Evolutionary conservation across 2,329 filamentous ascomycete genomes (phyloP).

Genomic region (Colletotrichum neosansevieriae): DNA sequence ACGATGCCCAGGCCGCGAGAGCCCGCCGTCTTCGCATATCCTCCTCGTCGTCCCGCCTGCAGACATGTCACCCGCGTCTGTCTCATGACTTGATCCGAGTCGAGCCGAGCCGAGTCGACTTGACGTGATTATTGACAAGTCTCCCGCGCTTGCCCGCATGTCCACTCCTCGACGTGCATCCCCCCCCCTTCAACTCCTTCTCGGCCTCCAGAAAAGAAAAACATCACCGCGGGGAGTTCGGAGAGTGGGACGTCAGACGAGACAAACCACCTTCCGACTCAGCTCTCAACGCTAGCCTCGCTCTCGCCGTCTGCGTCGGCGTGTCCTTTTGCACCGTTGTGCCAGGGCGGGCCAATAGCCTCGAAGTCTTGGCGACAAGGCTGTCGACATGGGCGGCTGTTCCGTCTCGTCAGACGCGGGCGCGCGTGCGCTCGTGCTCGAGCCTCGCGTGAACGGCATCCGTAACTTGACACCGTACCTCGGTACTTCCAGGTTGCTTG

Average conservation of each 20-base stretch:
- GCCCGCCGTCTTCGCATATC: constrained; percentile 14
- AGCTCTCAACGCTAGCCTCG: background rate
- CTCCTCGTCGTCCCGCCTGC: background rate
- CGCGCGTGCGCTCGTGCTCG: background rate
- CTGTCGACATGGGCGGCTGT: background rate
- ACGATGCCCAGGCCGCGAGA: constrained; percentile 5
- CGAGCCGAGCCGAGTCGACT: too few species aligned
- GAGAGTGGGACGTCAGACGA: constrained; percentile 8
- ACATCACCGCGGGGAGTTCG: background rate
- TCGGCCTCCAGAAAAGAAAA: too few species aligned
- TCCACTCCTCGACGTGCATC: too few species aligned
- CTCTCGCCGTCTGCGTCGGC: constrained; percentile 6
- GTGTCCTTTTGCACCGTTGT: constrained; percentile 11
- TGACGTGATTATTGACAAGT: too few species aligned
- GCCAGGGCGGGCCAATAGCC: background rate
- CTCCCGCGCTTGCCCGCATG: too few species aligned
- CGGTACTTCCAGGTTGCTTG: background rate
- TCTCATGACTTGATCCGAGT: background rate
- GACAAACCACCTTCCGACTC: background rate
- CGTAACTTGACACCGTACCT: background rate
- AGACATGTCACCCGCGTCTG: too few species aligned
- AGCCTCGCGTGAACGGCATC: background rate
- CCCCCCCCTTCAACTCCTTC: too few species aligned
- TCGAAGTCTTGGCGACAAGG: constrained; percentile 14
- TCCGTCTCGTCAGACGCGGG: background rate